Percentiles rank a stretch among this genome's conserved stretches.
Conservation (phyloP, 768 basidiomycete species). For the Pulveroboletus sp. region DNA sequence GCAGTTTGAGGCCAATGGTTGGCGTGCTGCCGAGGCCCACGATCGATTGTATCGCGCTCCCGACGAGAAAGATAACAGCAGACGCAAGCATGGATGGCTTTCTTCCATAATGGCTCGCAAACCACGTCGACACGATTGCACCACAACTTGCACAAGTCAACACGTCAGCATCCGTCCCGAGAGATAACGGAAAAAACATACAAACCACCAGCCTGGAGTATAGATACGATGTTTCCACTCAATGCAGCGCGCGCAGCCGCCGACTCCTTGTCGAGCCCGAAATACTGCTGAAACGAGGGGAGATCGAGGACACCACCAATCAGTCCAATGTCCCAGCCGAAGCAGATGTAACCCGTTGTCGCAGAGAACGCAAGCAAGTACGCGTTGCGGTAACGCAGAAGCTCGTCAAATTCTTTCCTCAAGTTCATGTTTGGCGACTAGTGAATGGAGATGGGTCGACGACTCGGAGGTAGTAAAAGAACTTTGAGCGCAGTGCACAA, state of each 20-base stretch:
- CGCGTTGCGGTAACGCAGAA: constrained; percentile 33
- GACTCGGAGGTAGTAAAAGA: too few species aligned
- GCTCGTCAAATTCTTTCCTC: constrained; percentile 18
- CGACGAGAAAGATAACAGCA: constrained; percentile 33
- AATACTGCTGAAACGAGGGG: constrained; percentile 36
- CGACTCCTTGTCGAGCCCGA: constrained; percentile 29
- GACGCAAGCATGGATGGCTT: constrained; percentile 33
- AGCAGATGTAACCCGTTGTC: constrained; percentile 34
- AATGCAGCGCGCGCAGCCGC: constrained; percentile 25
- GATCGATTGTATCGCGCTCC: constrained; percentile 33
- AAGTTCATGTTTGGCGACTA: constrained; percentile 13
- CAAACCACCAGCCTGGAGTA: constrained; percentile 37
- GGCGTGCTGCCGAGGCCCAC: constrained; percentile 31
- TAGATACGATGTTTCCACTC: constrained; percentile 37
- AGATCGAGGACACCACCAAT: constrained; percentile 36
- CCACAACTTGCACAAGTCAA: constrained; percentile 28
- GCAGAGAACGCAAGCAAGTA: constrained; percentile 35
- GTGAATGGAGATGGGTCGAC: too few species aligned
- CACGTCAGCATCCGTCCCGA: background rate
- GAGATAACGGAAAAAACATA: constrained; percentile 12
- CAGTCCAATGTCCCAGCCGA: constrained; percentile 37
- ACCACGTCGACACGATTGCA: constrained; percentile 26
- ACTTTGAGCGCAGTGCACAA: too few species aligned
- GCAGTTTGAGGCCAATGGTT: constrained; percentile 24
- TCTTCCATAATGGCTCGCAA: constrained; percentile 33